These are phyloP conservation scores for Sechiopsis laciniata DNA, from an alignment of 306 rosid genomes.

Conservation along the genomic window DNA sequence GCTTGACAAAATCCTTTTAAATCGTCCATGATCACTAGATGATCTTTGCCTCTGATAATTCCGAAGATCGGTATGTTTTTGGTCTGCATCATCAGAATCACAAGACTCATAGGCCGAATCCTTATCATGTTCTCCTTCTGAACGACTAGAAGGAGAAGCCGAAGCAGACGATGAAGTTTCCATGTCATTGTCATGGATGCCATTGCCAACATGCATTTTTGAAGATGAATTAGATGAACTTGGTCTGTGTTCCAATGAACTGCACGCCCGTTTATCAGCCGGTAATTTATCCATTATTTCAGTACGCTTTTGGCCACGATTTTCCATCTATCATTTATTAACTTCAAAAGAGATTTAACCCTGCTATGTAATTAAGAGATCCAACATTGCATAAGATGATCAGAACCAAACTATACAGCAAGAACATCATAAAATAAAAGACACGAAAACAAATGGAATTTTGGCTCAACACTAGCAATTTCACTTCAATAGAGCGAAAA, in stretches of 20 bases:
- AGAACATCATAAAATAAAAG: not conserved
- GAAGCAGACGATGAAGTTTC: slow-evolving; percentile 88
- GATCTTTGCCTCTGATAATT: slow-evolving; percentile 69
- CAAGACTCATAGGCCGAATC: slow-evolving; percentile 88
- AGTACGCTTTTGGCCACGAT: slow-evolving; percentile 81
- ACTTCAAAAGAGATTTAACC: slow-evolving; percentile 25
- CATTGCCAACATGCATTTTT: slow-evolving; percentile 43
- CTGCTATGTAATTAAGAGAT: slow-evolving; percentile 37
- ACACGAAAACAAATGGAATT: not conserved
- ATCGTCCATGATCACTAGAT: slow-evolving; percentile 69
- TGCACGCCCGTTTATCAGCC: slow-evolving; percentile 84
- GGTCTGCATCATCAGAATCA: slow-evolving; percentile 86
- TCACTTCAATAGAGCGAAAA: slow-evolving; percentile 14
- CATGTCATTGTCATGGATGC: slow-evolving; percentile 70
- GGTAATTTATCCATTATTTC: slow-evolving; percentile 78
- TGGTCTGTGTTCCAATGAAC: slow-evolving; percentile 77
- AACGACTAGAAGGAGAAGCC: slow-evolving; percentile 71
- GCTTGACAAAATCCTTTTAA: slow-evolving; percentile 57
- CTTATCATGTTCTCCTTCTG: slow-evolving; percentile 79
- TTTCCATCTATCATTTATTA: slow-evolving; percentile 54
- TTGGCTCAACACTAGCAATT: not conserved
- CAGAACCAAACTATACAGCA: slow-evolving; percentile 3
- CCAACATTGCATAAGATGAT: slow-evolving; percentile 11
- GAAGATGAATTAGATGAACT: slow-evolving; percentile 69
- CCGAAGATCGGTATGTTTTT: slow-evolving; percentile 49